Percentiles rank a stretch among this genome's conserved stretches.
phyloP scores from a whole-genome alignment of 2,329 filamentous ascomycete species.

The Curvularia spicifera region DNA sequence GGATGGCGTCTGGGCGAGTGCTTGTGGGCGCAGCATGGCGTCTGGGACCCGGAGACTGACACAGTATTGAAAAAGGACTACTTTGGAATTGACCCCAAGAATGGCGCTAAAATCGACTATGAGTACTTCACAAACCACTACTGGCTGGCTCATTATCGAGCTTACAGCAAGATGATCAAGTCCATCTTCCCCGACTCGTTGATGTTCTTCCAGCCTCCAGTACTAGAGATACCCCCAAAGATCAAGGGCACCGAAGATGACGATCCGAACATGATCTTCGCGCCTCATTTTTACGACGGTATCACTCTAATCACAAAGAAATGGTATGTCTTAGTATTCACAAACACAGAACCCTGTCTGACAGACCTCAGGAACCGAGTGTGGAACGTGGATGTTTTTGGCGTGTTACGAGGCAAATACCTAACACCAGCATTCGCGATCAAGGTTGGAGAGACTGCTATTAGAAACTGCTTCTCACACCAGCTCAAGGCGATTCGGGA shows the following conservation, averaged over 20 bases:
- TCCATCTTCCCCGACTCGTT: slow-evolving; percentile 79
- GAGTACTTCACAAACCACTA: slow-evolving; percentile 88
- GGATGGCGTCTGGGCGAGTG: slow-evolving; percentile 94
- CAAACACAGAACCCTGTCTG: neutral
- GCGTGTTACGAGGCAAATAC: slow-evolving; percentile 87
- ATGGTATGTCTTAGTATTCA: slow-evolving; percentile 61
- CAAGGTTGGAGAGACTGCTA: slow-evolving; percentile 90
- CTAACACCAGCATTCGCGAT: slow-evolving; percentile 88
- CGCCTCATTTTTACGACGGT: slow-evolving; percentile 95
- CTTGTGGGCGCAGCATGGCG: slow-evolving; percentile 93
- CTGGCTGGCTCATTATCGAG: slow-evolving; percentile 85
- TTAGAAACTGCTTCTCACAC: slow-evolving; percentile 89
- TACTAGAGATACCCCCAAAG: slow-evolving; percentile 85
- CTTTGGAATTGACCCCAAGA: slow-evolving; percentile 78
- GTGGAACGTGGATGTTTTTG: slow-evolving; percentile 97
- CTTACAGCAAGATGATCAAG: slow-evolving; percentile 76
- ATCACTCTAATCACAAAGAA: slow-evolving; percentile 97
- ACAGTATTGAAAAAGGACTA: slow-evolving; percentile 83
- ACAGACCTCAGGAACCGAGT: slow-evolving; percentile 70
- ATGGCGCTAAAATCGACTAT: slow-evolving; percentile 77
- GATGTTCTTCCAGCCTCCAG: slow-evolving; percentile 88
- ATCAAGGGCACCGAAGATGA: slow-evolving; percentile 90
- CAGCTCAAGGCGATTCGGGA: slow-evolving; percentile 82
- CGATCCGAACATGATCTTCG: slow-evolving; percentile 87
- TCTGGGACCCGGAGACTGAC: slow-evolving; percentile 87